These are phyloP conservation scores for Apocynum venetum DNA, from an alignment of 257 asterid genomes.

Conservation along the genomic window DNA sequence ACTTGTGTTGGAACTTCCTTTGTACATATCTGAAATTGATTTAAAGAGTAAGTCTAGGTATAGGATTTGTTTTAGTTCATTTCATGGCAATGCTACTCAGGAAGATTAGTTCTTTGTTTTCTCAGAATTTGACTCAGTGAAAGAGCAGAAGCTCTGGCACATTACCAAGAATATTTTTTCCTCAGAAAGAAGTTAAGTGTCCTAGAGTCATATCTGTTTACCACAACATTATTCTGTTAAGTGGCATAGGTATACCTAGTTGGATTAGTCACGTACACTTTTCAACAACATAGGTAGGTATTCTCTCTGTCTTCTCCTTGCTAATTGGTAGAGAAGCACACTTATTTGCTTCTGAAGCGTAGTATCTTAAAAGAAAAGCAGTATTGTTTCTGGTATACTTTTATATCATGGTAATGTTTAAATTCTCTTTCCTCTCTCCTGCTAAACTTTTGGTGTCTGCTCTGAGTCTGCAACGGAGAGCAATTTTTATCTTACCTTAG, in stretches of 20 bases:
- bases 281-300: not conserved
- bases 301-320: not conserved
- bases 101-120: not conserved
- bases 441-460: not conserved
- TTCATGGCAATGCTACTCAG: not conserved
- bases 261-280: not conserved
- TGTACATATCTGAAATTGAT: not conserved
- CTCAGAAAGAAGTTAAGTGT: not conserved
- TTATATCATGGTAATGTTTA: not conserved
- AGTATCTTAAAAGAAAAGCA: not conserved
- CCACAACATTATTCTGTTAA: not conserved
- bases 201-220: not conserved
- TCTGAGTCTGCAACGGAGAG: not conserved
- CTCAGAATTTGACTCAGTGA: not conserved
- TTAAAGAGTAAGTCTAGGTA: not conserved
- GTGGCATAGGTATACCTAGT: not conserved
- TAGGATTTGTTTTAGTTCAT: not conserved
- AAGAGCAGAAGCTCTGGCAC: not conserved
- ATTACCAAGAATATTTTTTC: not conserved
- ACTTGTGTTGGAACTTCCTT: not conserved
- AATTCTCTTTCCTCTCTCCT: not conserved
- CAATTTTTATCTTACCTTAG: not conserved
- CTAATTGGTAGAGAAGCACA: not conserved
- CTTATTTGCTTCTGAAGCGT: not conserved
- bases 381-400: not conserved